These are phyloP conservation scores for Pestalotiopsis sp. DNA, from an alignment of 2,329 filamentous ascomycete genomes.

Conservation along the genomic window DNA sequence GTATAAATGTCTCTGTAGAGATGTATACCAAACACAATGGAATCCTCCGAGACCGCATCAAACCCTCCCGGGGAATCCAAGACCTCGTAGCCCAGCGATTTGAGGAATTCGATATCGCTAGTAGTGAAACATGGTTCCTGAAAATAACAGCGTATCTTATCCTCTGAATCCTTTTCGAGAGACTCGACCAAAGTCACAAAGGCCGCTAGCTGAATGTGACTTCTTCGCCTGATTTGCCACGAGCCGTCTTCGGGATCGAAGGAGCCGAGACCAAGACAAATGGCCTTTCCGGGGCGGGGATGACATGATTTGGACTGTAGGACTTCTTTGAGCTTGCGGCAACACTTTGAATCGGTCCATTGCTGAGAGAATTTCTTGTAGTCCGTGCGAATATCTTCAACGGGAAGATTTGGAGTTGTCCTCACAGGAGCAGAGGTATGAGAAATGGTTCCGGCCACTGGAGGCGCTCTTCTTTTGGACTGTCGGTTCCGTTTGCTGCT, in stretches of 20 bases:
- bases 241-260: slow-evolving; percentile 54
- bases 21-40: slow-evolving; percentile 66
- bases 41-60: slow-evolving; percentile 45
- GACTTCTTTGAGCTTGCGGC: slow-evolving; percentile 35
- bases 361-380: slow-evolving; percentile 24
- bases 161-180: slow-evolving; percentile 31
- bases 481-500: slow-evolving; percentile 5
- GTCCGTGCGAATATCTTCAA: slow-evolving; percentile 26
- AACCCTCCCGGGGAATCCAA: slow-evolving; percentile 58
- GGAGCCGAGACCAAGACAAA: slow-evolving; percentile 59
- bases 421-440: not conserved
- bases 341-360: slow-evolving; percentile 32
- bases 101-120: slow-evolving; percentile 54
- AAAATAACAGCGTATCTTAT: slow-evolving; percentile 48
- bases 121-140: slow-evolving; percentile 58
- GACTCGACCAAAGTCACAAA: slow-evolving; percentile 51
- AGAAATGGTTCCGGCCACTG: not conserved
- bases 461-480: slow-evolving; percentile 8
- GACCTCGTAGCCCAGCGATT: slow-evolving; percentile 55
- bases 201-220: slow-evolving; percentile 56
- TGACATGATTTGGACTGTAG: slow-evolving; percentile 29
- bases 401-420: slow-evolving; percentile 21
- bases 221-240: slow-evolving; percentile 46
- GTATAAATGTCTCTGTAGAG: slow-evolving; percentile 59
- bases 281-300: slow-evolving; percentile 40